Base-by-base conservation (phyloP, 139 green algal genomes). In the Chlamydomonas sp. region DNA sequence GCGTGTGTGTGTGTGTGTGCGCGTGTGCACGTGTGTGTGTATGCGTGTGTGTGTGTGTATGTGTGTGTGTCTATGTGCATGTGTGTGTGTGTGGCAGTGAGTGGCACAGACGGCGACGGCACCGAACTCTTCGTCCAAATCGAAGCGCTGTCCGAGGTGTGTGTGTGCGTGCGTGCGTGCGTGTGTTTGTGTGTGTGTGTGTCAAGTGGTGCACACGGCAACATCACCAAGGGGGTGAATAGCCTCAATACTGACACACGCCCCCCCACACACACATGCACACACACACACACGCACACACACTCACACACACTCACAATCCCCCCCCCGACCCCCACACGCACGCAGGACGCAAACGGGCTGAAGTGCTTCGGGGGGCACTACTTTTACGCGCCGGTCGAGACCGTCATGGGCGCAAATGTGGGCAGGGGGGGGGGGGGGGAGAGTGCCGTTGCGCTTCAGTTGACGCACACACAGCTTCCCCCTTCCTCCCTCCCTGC, bases 81-180 rank as follows among this genome's bases (percentile, higher is more conserved):
- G n/a, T n/a, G n/a, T n/a, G n/a, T n/a, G n/a, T n/a, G n/a, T n/a
- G n/a, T n/a, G n/a, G n/a, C n/a, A n/a, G n/a, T n/a, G n/a, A n/a
- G n/a, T n/a, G n/a, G n/a, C n/a, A n/a, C n/a, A n/a, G 59, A 33
- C 5, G 59, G 59, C 26, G 59, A 66, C 59, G 5, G n/a, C n/a
- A n/a, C n/a, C 8, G 10, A 66, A 5, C 43, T 43, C 59, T 66
- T 43, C 59, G 43, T 66, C 20, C 39, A 13, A 3, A 43, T 66
- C 31, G 29, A 66, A 4, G 59, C 39, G 33, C 59, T 66, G 59
- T 66, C 43, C 43, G 59, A 66, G 33, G 59, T n/a, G n/a, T n/a
- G n/a, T n/a, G n/a, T n/a, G n/a, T n/a, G n/a, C n/a, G n/a, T n/a
- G n/a, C n/a, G n/a, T n/a, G n/a, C n/a, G n/a, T n/a, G n/a, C n/a